Evolutionary conservation across 305 asterid species (phyloP).

Genomic region (Fraxinus angustifolia): DNA sequence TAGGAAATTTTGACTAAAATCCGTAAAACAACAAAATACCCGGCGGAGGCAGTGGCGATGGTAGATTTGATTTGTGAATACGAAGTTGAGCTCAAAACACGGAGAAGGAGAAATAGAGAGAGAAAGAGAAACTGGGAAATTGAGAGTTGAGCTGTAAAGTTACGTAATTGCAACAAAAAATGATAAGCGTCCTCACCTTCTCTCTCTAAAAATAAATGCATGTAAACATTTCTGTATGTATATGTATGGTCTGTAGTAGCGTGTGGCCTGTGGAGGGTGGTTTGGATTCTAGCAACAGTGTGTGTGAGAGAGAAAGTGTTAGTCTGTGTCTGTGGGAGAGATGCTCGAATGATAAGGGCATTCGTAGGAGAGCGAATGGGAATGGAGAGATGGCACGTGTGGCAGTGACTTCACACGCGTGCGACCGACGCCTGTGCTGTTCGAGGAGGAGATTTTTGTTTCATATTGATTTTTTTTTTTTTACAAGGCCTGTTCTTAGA

Average conservation of each 20-base stretch:
- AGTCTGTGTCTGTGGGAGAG: constrained; percentile 1
- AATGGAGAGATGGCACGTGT: constrained; percentile 32
- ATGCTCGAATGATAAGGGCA: neutral
- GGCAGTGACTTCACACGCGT: constrained; percentile 29
- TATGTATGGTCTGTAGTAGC: neutral
- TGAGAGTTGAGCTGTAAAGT: constrained; percentile 24
- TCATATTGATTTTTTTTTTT: neutral
- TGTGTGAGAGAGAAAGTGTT: constrained; percentile 11
- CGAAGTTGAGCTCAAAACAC: constrained; percentile 21
- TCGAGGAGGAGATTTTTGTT: neutral
- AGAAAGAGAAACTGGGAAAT: neutral
- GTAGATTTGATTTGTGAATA: constrained; percentile 29
- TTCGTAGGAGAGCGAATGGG: constrained; percentile 12
- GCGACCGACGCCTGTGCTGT: constrained; percentile 35
- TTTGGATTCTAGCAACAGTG: constrained; percentile 12
- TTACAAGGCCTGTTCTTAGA: neutral
- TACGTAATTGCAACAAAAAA: constrained; percentile 21
- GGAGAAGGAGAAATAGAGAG: neutral
- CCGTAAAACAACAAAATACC: constrained; percentile 10
- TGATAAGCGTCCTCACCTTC: constrained; percentile 10
- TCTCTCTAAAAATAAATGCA: constrained; percentile 31
- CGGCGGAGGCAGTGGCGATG: constrained; percentile 20
- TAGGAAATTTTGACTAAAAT: neutral
- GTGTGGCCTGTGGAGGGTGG: neutral
- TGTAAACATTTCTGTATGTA: constrained; percentile 8